Base-by-base conservation (phyloP, 768 basidiomycete species). In the Termitomyces heimii region DNA sequence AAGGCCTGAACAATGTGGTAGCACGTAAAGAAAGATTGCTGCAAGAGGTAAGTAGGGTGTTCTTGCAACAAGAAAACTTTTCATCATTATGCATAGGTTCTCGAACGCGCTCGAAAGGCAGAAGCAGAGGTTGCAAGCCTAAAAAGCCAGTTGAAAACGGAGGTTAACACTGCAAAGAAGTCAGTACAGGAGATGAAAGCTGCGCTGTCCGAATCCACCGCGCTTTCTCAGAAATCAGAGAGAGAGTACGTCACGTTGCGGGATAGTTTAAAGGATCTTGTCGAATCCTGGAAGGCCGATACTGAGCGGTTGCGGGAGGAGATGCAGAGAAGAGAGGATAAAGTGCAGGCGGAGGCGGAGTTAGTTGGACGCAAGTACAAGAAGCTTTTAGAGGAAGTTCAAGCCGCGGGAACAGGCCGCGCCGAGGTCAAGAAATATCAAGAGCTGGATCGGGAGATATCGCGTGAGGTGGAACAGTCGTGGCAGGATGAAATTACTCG, bases 1-100 rank as follows among this genome's bases (percentile, higher is more conserved):
- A 94, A 67, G 88, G 88, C 3, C 69, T 94, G 62, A 92, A 92
- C 65, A 91, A 92, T 60, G 92, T 94, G 18, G 88, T 95, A 24
- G 83, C 90, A 29, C 77, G 93, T 58, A 94, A 94, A 68, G 93
- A 95, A 72, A 78, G 93, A 60, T 64, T 94, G 54, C 70, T 93
- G 60, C 93, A 94, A 71, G 93, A 95, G 77, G 89, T 89, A 60
- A 56, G 75, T 65, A 20, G 40, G 14, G 52, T 71, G 64, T 10
- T 37, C 20, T 46, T 52, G 3, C 26, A 18, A 43, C 46, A 9
- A 18, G 35, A 20, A 34, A 10, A 1, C 14, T 14, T 31, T 14
- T 31, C 24, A 46, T 39, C 16, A 34, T 48, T n/a, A 47, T 34
- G 35, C 14, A 51, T 28, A 88, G 86, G 84, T 91, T 14, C 79